Percentiles rank a stretch among this genome's conserved stretches.
phyloP scores from a whole-genome alignment of 2,329 filamentous ascomycete genomes.

The Chrysoporthe austroafricana region DNA sequence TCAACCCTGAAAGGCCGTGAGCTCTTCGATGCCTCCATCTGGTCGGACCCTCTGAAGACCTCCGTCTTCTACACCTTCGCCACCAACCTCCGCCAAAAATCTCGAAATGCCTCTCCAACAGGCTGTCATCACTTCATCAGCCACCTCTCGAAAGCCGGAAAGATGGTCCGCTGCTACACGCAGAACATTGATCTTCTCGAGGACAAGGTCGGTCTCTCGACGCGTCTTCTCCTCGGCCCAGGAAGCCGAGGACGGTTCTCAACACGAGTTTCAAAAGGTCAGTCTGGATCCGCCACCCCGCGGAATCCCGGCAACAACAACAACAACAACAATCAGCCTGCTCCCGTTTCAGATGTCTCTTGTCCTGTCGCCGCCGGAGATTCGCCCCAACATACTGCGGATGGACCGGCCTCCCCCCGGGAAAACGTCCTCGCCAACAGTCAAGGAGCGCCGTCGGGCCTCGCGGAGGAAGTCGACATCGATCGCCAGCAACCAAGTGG shows the following conservation, averaged over 20 bases:
- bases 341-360: background rate
- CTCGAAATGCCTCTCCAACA: constrained; percentile 65
- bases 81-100: constrained; percentile 67
- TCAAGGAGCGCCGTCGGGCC: background rate
- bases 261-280: constrained; percentile 33
- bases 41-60: constrained; percentile 68
- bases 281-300: constrained; percentile 7
- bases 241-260: constrained; percentile 66
- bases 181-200: constrained; percentile 78
- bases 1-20: constrained; percentile 72
- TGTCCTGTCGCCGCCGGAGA: constrained; percentile 1
- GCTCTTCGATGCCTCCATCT: constrained; percentile 72
- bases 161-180: constrained; percentile 73
- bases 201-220: constrained; percentile 69
- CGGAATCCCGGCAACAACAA: background rate
- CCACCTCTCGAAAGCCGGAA: constrained; percentile 67
- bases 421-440: background rate
- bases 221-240: constrained; percentile 63
- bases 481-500: background rate
- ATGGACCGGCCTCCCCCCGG: background rate
- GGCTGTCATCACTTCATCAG: constrained; percentile 71
- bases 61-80: constrained; percentile 75
- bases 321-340: constrained; percentile 1
- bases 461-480: background rate
- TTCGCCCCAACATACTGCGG: background rate